Base-by-base conservation (phyloP, 352 stramenopile species). In the Peronospora farinosa region DNA sequence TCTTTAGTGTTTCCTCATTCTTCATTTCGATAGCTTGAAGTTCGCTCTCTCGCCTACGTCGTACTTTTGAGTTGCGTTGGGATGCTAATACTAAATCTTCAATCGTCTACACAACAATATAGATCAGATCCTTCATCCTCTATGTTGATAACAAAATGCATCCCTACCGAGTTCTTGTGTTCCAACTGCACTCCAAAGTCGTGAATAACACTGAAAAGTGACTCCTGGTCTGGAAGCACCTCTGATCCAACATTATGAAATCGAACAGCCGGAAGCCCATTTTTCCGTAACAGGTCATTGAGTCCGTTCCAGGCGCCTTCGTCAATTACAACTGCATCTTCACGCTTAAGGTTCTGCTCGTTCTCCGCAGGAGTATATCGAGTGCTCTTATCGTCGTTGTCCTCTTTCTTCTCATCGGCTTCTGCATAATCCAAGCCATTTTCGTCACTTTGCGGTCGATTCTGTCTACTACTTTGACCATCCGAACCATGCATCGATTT, bases 41-140 rank as follows among this genome's bases (percentile, higher is more conserved):
- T 31, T 76, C 60, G 0, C 55, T 52, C 19, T 92, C 76, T 21
- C 50, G 52, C 48, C 70, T 71, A 42, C 41, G 78, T 39, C 72
- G 74, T 5, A 71, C 67, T 50, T 74, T 71, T 15, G 74, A 80
- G 28, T 63, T 82, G 12, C 68, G 66, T 25, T 86, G 84, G 4
- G 78, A 85, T 11, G 83, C 56, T 19, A 92, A 58, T 30, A 89
- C 67, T 30, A 92, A 53, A 32, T 90, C 72, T 64, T 92, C 72
- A 40, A 92, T 90, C 17, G 74, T 78, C 78, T 92, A 33, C 28
- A 37, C 8, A 23, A 47, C 21, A 67, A 48, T 0, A 25, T 1
- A 5, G n/a, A 25, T 60, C 19, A 66, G 40, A 41, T 54, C 15
- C 11, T 1, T 21, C 15, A 39, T 53, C 5, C 39, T 21, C n/a